These are phyloP conservation scores for Elaeis guineensis DNA, from an alignment of 176 grass and related monocot genomes.

Conservation along the genomic window DNA sequence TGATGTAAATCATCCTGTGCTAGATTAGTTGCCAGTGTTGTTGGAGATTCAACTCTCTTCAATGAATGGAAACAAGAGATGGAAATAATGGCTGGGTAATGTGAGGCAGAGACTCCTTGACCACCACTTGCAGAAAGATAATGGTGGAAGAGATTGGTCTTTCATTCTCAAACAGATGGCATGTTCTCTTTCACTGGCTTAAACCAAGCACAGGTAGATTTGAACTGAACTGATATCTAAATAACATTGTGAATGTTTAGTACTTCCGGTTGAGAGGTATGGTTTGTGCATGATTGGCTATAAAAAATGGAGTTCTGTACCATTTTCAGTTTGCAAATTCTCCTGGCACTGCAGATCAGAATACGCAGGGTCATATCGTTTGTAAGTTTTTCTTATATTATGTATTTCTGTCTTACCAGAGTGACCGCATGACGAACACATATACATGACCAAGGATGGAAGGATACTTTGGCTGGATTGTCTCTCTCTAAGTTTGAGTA, in stretches of 20 bases:
- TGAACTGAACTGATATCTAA: no score
- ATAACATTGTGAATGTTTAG: no score
- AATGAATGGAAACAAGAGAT: slow-evolving; percentile 91
- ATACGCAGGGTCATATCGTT: no score
- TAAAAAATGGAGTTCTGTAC: no score
- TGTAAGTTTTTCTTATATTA: no score
- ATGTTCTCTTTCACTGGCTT: slow-evolving; percentile 95
- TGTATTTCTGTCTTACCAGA: no score
- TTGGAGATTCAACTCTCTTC: slow-evolving; percentile 77
- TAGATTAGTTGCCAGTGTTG: slow-evolving; percentile 78
- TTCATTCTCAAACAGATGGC: slow-evolving; percentile 89
- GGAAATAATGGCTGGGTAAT: slow-evolving; percentile 67
- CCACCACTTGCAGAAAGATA: slow-evolving; percentile 51
- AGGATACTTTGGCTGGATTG: slow-evolving; percentile 69
- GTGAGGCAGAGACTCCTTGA: slow-evolving; percentile 75
- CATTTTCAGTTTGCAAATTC: no score
- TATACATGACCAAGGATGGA: slow-evolving; percentile 96
- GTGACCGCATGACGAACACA: slow-evolving; percentile 14
- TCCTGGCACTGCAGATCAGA: no score
- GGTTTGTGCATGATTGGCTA: no score
- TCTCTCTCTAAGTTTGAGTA: slow-evolving; percentile 75
- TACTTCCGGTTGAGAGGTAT: no score
- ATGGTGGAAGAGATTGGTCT: slow-evolving; percentile 86
- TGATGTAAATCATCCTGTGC: slow-evolving; percentile 83
- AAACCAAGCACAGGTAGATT: slow-evolving; percentile 62